A percentile compares a stretch with the other conserved stretches of the same genome.
Evolutionary conservation across 2,329 filamentous ascomycete genomes (phyloP).

Genomic region (Alternaria novae-zelandiae): DNA sequence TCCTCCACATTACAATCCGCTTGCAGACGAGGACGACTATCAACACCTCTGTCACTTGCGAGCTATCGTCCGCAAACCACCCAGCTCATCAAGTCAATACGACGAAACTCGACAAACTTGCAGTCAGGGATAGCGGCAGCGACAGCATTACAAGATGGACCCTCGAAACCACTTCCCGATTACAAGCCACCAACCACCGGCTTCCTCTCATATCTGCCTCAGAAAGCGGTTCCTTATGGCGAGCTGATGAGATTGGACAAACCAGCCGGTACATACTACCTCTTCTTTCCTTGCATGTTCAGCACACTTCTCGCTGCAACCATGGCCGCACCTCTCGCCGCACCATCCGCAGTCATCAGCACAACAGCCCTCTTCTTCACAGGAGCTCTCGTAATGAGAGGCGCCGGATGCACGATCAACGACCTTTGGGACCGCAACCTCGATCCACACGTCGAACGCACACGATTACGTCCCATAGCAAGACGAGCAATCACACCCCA

Average conservation of each 20-base stretch:
- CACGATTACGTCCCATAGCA: conserved; percentile 79
- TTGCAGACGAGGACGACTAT: background rate
- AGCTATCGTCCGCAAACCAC: conserved; percentile 8
- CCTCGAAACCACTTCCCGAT: conserved; percentile 23
- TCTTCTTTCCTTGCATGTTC: conserved; percentile 86
- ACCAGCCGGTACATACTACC: conserved; percentile 80
- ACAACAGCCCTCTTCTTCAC: conserved; percentile 73
- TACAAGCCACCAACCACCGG: conserved; percentile 76
- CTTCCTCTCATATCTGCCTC: conserved; percentile 71
- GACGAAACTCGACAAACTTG: background rate
- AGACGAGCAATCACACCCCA: conserved; percentile 76
- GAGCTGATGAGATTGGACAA: conserved; percentile 84
- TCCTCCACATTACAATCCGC: background rate
- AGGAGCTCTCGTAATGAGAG: conserved; percentile 83
- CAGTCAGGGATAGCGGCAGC: conserved; percentile 22
- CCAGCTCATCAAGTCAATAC: conserved; percentile 11
- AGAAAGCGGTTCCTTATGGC: conserved; percentile 77
- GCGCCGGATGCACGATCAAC: conserved; percentile 87
- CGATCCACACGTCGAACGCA: conserved; percentile 79
- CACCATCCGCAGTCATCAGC: conserved; percentile 66
- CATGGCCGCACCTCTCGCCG: conserved; percentile 66
- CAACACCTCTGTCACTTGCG: background rate
- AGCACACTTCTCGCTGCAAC: conserved; percentile 82
- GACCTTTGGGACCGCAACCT: conserved; percentile 90
- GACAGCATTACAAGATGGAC: conserved; percentile 12